Conservation (phyloP, 495 filamentous ascomycete species). For the Lindgomyces ingoldianus region DNA sequence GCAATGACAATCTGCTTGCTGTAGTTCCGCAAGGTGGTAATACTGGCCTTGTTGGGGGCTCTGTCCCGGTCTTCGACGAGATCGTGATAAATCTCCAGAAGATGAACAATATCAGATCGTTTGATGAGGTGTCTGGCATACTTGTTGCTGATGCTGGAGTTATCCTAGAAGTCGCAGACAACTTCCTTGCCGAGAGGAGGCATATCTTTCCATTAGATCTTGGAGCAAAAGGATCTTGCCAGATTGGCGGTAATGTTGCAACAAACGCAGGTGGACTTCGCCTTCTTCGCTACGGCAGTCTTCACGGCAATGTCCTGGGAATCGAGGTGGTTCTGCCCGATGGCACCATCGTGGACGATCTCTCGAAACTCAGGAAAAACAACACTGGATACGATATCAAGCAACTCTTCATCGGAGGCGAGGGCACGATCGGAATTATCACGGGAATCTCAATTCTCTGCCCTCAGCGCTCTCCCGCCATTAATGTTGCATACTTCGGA, state of each 20-base stretch:
- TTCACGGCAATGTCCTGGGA: constrained; percentile 90
- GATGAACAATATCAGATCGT: constrained; percentile 87
- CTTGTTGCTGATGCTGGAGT: constrained; percentile 88
- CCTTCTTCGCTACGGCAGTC: constrained; percentile 85
- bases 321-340: constrained; percentile 91
- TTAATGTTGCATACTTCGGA: constrained; percentile 42
- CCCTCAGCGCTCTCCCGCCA: constrained; percentile 62
- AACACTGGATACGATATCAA: constrained; percentile 98
- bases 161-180: constrained; percentile 85
- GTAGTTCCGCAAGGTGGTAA: constrained; percentile 99
- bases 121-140: constrained; percentile 89
- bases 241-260: constrained; percentile 96
- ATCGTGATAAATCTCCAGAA: constrained; percentile 86
- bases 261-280: constrained; percentile 94
- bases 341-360: constrained; percentile 85
- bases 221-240: constrained; percentile 95
- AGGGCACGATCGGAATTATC: constrained; percentile 93
- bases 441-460: constrained; percentile 87
- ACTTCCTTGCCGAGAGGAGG: constrained; percentile 71
- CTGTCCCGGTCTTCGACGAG: constrained; percentile 95
- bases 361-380: constrained; percentile 88
- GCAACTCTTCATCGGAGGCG: constrained; percentile 93
- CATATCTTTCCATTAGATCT: constrained; percentile 94
- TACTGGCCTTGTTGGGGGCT: constrained; percentile 91
- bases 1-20: constrained; percentile 84